A percentile compares a stretch with the other conserved stretches of the same genome.
phyloP scores from a whole-genome alignment of 2,329 filamentous ascomycete genomes.

The Aspergillus japonicus region DNA sequence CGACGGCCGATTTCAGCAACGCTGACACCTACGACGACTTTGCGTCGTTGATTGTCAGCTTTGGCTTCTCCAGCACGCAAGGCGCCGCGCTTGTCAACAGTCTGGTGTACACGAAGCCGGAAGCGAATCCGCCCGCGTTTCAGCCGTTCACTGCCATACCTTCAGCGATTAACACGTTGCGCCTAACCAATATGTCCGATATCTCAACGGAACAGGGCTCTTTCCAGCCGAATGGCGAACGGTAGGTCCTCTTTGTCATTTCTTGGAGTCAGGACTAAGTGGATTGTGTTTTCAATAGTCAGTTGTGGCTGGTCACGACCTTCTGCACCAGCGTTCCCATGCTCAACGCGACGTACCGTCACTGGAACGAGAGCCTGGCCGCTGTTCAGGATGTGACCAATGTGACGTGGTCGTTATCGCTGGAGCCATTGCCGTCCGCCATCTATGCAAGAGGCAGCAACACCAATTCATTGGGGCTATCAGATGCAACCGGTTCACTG shows the following conservation, averaged over 20 bases:
- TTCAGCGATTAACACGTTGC: not conserved
- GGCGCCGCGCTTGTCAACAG: not conserved
- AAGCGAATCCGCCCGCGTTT: not conserved
- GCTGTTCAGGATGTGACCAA: not conserved
- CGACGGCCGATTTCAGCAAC: not conserved
- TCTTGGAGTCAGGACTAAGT: not conserved
- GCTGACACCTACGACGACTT: not conserved
- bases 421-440: constrained; percentile 8
- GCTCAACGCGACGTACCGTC: constrained; percentile 13
- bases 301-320: not conserved
- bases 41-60: not conserved
- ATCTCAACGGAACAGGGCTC: not conserved
- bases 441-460: constrained; percentile 21
- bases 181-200: not conserved
- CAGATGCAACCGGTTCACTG: not conserved
- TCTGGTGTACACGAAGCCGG: not conserved
- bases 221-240: not conserved
- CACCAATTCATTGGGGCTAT: constrained; percentile 12
- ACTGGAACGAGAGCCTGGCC: constrained; percentile 5
- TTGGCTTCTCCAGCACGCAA: not conserved
- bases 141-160: not conserved
- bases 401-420: constrained; percentile 5
- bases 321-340: constrained; percentile 30
- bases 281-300: not conserved
- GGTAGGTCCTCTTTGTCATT: not conserved